Base-by-base conservation (phyloP, 1,284 basidiomycete genomes). In the Austroboletus novae-zelandiae region DNA sequence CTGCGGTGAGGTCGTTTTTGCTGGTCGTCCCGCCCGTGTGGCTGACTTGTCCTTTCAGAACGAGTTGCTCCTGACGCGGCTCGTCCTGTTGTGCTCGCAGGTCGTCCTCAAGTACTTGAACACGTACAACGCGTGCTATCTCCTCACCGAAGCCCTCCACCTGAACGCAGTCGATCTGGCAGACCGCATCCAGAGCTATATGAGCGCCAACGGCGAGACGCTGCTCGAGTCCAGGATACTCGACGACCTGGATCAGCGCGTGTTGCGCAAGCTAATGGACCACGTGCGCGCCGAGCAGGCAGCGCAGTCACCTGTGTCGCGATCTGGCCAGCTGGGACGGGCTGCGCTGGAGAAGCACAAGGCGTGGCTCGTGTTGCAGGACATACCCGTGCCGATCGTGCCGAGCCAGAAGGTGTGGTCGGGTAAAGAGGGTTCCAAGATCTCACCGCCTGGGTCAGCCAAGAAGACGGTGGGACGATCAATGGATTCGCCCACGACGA, bases 61-160 rank as follows among this genome's bases (percentile, higher is more conserved):
- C 58, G 94, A 98, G 69, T 71, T 98, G 2, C 77, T 98, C 20
- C 76, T 98, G 20, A 91, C 93, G 59, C 86, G 89, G 23, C 81
- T 98, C 9, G 81, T 94, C 49, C 78, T 91, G 3, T 72, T 97
- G 10, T 96, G 94, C 70, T 93, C 93, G 3, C 72, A 76, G 9
- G 77, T 87, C 27, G 79, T 96, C 44, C 75, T 93, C 36, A 75
- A 76, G 23, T 80, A 90, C 59, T 76, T 89, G 51, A 87, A 84
- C 52, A 76, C 88, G 45, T 76, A 82, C 65, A 98, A 97, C 52
- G 89, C 87, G 0, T 89, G 86, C 48, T 84, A 87, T 49, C 75
- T 98, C 25, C 84, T 98, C 31, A 72, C 84, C 30, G 92, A 98
- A 43, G 93, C 94, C 0, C 80, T 85, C 0, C 83, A 91, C 65